A percentile compares a stretch with the other conserved stretches of the same genome.
Conservation (phyloP, 108 stramenopile species). For the Stephanodiscus minutulus region DNA sequence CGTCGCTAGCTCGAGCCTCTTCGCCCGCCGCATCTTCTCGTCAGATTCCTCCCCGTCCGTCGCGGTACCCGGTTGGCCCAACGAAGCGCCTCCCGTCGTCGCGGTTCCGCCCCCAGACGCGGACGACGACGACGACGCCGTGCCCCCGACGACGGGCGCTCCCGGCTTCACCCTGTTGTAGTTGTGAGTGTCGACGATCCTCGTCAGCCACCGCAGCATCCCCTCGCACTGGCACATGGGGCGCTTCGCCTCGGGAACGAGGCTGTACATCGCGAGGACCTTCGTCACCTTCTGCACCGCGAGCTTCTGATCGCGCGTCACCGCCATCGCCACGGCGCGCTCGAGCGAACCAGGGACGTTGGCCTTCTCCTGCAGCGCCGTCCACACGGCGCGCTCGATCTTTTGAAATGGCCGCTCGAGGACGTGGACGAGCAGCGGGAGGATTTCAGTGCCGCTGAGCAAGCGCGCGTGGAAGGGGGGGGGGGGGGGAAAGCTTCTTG, state of each 20-base stretch:
- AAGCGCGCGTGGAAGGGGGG: background rate
- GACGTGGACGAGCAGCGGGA: constrained; percentile 50
- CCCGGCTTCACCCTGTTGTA: constrained; percentile 50
- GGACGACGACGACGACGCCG: background rate
- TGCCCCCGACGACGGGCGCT: constrained; percentile 35
- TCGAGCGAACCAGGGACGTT: constrained; percentile 45
- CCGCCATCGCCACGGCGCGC: constrained; percentile 44
- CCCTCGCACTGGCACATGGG: constrained; percentile 53
- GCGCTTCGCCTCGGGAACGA: constrained; percentile 59
- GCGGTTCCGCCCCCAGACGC: no score
- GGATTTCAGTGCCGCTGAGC: constrained; percentile 40
- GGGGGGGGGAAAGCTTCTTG: no score
- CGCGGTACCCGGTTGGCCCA: background rate
- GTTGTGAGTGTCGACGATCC: constrained; percentile 58
- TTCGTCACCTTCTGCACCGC: constrained; percentile 62
- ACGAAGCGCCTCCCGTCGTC: background rate
- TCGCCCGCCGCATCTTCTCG: background rate
- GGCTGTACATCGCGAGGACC: constrained; percentile 54
- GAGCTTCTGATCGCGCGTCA: constrained; percentile 51
- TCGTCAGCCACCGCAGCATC: constrained; percentile 47
- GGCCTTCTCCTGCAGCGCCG: constrained; percentile 33
- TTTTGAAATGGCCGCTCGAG: constrained; percentile 54
- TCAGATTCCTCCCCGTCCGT: constrained; percentile 1
- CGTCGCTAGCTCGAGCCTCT: constrained; percentile 25
- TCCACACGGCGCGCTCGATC: constrained; percentile 41